These are phyloP conservation scores for Mycotypha africana DNA, from an alignment of 371 early-diverging fungal genomes.

Conservation along the genomic window DNA sequence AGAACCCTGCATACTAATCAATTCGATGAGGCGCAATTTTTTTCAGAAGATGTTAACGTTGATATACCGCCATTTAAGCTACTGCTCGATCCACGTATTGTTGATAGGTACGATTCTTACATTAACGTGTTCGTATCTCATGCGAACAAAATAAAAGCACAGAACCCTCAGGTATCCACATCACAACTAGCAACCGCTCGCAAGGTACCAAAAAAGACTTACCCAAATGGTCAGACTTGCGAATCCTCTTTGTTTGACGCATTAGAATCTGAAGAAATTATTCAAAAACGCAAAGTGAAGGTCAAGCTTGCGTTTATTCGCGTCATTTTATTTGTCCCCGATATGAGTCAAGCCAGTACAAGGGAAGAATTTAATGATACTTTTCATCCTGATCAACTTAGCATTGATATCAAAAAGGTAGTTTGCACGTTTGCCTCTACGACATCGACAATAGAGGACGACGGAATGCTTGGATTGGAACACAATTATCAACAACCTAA, in stretches of 20 bases:
- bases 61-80: conserved; percentile 48
- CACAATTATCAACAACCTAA: background rate
- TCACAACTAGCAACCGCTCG: too few relatives aligned
- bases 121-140: conserved; percentile 25
- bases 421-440: conserved; percentile 12
- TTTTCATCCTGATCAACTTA: conserved; percentile 25
- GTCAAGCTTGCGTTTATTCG: conserved; percentile 37
- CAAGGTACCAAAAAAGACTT: too few relatives aligned
- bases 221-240: too few relatives aligned
- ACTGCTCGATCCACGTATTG: conserved; percentile 42
- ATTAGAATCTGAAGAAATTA: conserved; percentile 3
- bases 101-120: conserved; percentile 45
- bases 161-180: background rate
- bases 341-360: conserved; percentile 36
- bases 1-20: too few relatives aligned
- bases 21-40: too few relatives aligned
- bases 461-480: background rate
- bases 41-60: conserved; percentile 38
- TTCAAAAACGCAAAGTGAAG: conserved; percentile 14
- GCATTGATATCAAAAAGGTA: conserved; percentile 32
- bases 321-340: conserved; percentile 33
- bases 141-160: background rate
- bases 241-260: conserved; percentile 14
- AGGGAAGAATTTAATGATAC: conserved; percentile 30
- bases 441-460: conserved; percentile 1